Evolutionary conservation across 176 grass and related monocot genomes (phyloP).

Genomic region (Eragrostis nindensis): DNA sequence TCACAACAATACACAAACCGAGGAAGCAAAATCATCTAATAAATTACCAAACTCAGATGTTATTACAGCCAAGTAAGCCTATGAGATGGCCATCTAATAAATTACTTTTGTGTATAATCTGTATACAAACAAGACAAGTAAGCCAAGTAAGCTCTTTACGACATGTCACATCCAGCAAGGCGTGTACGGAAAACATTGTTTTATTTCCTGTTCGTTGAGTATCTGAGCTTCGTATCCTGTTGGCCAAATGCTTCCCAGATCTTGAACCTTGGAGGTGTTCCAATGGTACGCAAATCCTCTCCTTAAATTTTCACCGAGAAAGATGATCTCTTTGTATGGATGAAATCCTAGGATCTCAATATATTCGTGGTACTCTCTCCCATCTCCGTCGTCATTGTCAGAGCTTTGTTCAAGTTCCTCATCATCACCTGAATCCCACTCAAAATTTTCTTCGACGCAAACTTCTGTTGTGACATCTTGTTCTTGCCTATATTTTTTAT

Average conservation of each 20-base stretch:
- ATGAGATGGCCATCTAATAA: too few relatives aligned
- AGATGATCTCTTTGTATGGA: too few relatives aligned
- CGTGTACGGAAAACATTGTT: not conserved
- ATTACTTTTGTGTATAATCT: too few relatives aligned
- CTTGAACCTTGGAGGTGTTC: not conserved
- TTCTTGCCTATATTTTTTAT: not conserved
- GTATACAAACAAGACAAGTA: too few relatives aligned
- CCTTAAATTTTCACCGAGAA: not conserved
- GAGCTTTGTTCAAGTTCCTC: not conserved
- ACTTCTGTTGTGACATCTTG: too few relatives aligned
- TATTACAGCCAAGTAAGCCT: too few relatives aligned
- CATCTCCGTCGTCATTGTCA: not conserved
- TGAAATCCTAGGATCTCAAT: conserved; percentile 12
- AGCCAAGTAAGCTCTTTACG: too few relatives aligned
- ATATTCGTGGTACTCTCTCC: too few relatives aligned
- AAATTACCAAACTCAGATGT: too few relatives aligned
- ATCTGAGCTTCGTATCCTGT: not conserved
- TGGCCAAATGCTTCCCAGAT: not conserved
- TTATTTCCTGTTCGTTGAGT: not conserved
- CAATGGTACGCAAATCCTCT: not conserved
- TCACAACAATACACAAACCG: too few relatives aligned
- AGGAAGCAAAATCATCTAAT: too few relatives aligned
- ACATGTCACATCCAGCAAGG: not conserved
- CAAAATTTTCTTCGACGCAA: not conserved
- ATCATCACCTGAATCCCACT: not conserved